Evolutionary conservation across 495 filamentous ascomycete genomes (phyloP), one percentile per base, ranked within the genome.

Genomic region (Lepraria neglecta): DNA sequence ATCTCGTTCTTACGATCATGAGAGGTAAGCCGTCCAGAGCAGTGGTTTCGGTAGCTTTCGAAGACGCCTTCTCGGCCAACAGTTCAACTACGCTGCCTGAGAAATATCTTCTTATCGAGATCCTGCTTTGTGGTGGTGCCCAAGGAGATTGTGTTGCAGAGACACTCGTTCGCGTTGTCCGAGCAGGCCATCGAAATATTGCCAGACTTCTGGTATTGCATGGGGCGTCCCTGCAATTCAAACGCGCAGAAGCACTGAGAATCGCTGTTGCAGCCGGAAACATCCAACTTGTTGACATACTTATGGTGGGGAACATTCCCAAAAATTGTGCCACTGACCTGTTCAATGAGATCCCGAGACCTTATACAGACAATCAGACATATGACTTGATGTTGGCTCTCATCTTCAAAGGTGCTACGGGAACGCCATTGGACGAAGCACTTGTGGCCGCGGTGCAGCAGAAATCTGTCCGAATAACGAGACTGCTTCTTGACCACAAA

Each of bases 401-500:
- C 4, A 61, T 65, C 30, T 50, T 42, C 43, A 62, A 65, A 51
- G 63, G 63, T 17, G 63, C 63, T 24, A 51, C 10, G n/a, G 63
- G 63, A 15, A 31, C 27, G 14, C 45, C 63, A 27, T n/a, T 65
- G 19, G 59, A 58, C 44, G 40, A 54, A 19, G 63, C 63, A 1
- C 63, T 65, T 27, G 63, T 65, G 30, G 28, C 17, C 27, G 59
- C 63, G 12, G 58, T 61, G 14, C 59, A 62, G 43, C 43, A 47
- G 17, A 57, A 60, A 46, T 46, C 19, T 19, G 28, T 35, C 21
- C n/a, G 19, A 12, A 47, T 54, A 9, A 56, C 47, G 15, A 31
- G 35, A 33, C 46, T 65, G n/a, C 63, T 65, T 24, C 45, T 65
- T 17, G 59, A 65, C 33, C 63, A 65, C 45, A 48, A 61, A 42